phyloP scores from a whole-genome alignment of 306 rosid genomes.

The Prunus mongolica region DNA sequence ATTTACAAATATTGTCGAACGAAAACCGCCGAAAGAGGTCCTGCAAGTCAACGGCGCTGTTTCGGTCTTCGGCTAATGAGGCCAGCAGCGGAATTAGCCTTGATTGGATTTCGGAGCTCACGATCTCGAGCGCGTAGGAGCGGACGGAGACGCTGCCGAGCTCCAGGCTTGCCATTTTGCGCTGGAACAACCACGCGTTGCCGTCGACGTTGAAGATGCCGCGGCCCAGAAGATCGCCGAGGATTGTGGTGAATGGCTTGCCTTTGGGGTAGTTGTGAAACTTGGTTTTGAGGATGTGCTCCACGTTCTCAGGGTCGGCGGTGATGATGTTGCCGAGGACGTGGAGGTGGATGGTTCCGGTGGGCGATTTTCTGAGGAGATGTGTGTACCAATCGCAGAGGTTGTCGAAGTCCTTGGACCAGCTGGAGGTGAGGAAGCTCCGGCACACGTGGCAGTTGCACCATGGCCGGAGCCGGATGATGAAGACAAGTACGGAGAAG shows the following conservation, averaged over 20 bases:
- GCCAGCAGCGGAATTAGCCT: slow-evolving; percentile 44
- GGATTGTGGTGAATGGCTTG: slow-evolving; percentile 57
- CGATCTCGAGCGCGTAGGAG: slow-evolving; percentile 51
- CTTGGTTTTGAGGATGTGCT: slow-evolving; percentile 63
- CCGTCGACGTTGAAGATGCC: slow-evolving; percentile 93
- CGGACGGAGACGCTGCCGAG: slow-evolving; percentile 67
- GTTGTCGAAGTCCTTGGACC: slow-evolving; percentile 42
- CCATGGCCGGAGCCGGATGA: slow-evolving; percentile 63
- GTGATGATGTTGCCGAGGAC: slow-evolving; percentile 66
- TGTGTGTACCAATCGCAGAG: slow-evolving; percentile 81
- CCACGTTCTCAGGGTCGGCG: slow-evolving; percentile 65
- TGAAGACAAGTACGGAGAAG: slow-evolving; percentile 50
- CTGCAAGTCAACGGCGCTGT: slow-evolving; percentile 44
- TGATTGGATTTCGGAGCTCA: slow-evolving; percentile 36
- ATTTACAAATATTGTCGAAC: slow-evolving; percentile 64
- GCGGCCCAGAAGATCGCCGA: slow-evolving; percentile 76
- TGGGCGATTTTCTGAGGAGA: slow-evolving; percentile 47
- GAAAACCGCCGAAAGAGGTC: slow-evolving; percentile 72
- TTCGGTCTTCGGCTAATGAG: not conserved
- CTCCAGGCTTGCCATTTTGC: slow-evolving; percentile 76
- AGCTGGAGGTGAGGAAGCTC: slow-evolving; percentile 36
- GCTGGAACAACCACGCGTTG: slow-evolving; percentile 60
- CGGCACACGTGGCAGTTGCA: slow-evolving; percentile 66
- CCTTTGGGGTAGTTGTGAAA: slow-evolving; percentile 88
- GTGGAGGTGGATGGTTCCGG: slow-evolving; percentile 59